Base-by-base conservation (phyloP, 805 yeast genomes). In the Clavispora fructus region DNA sequence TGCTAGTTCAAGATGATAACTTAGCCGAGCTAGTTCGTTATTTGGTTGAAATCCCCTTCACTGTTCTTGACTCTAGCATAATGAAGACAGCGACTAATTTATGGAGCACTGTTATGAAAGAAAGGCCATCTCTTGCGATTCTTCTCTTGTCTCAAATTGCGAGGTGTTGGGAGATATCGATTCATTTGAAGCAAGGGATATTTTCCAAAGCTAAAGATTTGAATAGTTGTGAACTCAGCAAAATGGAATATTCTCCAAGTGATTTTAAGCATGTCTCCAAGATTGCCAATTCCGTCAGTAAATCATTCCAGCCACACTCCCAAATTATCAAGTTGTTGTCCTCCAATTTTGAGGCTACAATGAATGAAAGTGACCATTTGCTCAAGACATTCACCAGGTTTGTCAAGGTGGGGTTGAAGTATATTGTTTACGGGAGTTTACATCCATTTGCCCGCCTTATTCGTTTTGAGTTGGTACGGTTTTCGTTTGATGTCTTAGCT, bases 171-270 rank as follows among this genome's bases (percentile, higher is more conserved):
- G 87, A 83, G 62, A 65, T 67, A 33, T 77, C 92, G 1, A 78
- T 89, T 39, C 73, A 77, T 31, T 66, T 73, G 28, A 67, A 68
- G 26, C 68, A 68, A 35, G 97, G 98, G 4, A 62, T 92, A 10
- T 91, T 78, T 62, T 77, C 83, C 7, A 72, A 68, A 5, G 56
- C 64, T 6, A 66, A 67, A 52, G 95, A 90, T 61, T 61, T 79
- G 7, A 58, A 56, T 0, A 68, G 74, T 45, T 83, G 92, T 23
- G 87, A 83, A 45, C 83, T 73, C 62, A 67, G 78, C 52, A 75
- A 73, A 43, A 94, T 94, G 99, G 94, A 87, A 52, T 94, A 94
- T 57, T 69, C 90, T 1, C 97, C 99, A 10, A 82, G 95, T 40
- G 83, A 85, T 64, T 83, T 80, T 53, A 70, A 71, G 39, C 73